phyloP scores from a whole-genome alignment of 345 rosid species.

The Brassica nigra region DNA sequence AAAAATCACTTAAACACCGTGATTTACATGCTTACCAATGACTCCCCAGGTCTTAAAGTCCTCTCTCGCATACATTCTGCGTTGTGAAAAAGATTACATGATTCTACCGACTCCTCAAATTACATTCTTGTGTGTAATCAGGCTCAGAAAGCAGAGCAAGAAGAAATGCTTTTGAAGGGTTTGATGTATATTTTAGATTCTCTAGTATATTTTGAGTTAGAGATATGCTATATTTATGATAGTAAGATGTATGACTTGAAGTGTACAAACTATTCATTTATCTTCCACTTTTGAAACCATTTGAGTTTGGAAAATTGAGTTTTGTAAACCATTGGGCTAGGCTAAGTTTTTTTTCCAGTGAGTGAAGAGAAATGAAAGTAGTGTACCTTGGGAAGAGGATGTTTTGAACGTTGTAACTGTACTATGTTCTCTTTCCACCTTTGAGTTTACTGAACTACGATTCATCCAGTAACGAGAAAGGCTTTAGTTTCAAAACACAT shows the following conservation, averaged over 20 bases:
- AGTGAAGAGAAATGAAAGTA: not conserved
- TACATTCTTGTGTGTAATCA: constrained; percentile 33
- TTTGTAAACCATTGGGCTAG: constrained; percentile 6
- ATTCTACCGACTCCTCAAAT: not conserved
- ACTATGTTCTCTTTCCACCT: not conserved
- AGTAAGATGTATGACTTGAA: too few relatives aligned
- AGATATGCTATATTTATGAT: too few relatives aligned
- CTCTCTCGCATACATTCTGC: too few relatives aligned
- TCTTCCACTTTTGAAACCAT: constrained; percentile 3
- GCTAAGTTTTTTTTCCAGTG: not conserved
- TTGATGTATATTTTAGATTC: constrained; percentile 36
- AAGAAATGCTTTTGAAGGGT: constrained; percentile 58
- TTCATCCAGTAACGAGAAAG: constrained; percentile 7
- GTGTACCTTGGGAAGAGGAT: not conserved
- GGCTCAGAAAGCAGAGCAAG: constrained; percentile 72
- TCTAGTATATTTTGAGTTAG: too few relatives aligned
- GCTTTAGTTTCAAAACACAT: not conserved
- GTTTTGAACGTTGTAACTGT: not conserved
- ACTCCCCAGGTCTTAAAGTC: too few relatives aligned
- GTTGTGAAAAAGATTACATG: too few relatives aligned
- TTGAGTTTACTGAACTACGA: not conserved
- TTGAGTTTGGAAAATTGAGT: constrained; percentile 4
- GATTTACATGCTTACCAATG: too few relatives aligned
- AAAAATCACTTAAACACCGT: too few relatives aligned
- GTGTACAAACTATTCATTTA: not conserved